Conservation (phyloP, 2,329 filamentous ascomycete genomes). For the Ilyonectria mors-panacis region DNA sequence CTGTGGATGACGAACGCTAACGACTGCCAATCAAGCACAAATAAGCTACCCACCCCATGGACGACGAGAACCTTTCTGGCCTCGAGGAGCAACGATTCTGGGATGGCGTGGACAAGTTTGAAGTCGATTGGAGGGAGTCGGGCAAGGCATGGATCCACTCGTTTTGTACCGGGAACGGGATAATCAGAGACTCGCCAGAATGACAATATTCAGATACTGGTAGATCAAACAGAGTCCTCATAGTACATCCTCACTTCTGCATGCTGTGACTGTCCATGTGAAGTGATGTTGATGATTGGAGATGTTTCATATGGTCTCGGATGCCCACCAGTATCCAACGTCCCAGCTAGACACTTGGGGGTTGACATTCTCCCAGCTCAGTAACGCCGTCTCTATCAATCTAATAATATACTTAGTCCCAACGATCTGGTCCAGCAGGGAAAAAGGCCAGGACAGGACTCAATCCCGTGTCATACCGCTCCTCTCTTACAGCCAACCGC, state of each 20-base stretch:
- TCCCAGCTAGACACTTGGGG: not conserved
- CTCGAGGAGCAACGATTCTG: conserved; percentile 22
- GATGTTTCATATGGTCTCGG: not conserved
- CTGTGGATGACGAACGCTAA: conserved; percentile 30
- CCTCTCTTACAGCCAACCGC: not conserved
- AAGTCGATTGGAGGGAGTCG: conserved; percentile 23
- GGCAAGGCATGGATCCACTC: conserved; percentile 44
- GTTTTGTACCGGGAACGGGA: conserved; percentile 20
- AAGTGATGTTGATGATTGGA: not conserved
- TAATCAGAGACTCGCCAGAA: conserved; percentile 8
- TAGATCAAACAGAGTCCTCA: conserved; percentile 16
- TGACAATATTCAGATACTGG: conserved; percentile 10
- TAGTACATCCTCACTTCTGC: not conserved
- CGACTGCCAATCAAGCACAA: conserved; percentile 48
- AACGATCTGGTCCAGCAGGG: conserved; percentile 30
- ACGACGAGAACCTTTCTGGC: conserved; percentile 47
- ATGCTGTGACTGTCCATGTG: not conserved
- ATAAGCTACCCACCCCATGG: conserved; percentile 35
- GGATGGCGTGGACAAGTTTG: conserved; percentile 18
- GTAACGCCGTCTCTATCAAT: not conserved
- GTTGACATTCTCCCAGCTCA: not conserved
- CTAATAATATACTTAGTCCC: not conserved
- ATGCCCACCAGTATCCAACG: not conserved
- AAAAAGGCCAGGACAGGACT: conserved; percentile 55
- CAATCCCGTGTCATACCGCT: conserved; percentile 35